Evolutionary conservation across 1,139 yeast genomes (phyloP).

Genomic region (Saccharomyces pastorianus): DNA sequence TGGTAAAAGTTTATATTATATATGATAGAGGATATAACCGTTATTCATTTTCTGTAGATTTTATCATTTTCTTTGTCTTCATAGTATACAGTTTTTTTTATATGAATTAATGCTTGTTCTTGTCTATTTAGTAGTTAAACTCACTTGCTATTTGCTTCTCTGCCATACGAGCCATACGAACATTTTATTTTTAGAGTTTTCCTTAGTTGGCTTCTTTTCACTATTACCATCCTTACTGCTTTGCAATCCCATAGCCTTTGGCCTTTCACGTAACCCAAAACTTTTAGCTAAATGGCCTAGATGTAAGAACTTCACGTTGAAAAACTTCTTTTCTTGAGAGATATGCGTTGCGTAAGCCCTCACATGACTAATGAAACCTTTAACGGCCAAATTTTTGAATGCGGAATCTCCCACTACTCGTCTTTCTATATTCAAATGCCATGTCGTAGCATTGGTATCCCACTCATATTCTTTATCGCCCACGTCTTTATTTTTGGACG

Average conservation of each 20-base stretch:
- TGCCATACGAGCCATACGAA: conserved; percentile 65
- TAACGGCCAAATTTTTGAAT: conserved; percentile 55
- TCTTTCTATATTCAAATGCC: conserved; percentile 87
- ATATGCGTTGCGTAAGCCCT: conserved; percentile 97
- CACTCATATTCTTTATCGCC: conserved; percentile 39
- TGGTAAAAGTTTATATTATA: background rate
- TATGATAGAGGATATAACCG: background rate
- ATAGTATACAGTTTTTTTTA: background rate
- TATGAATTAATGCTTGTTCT: background rate
- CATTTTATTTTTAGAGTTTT: conserved; percentile 64
- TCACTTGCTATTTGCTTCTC: conserved; percentile 58
- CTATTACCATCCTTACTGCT: conserved; percentile 25
- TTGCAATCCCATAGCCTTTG: conserved; percentile 57
- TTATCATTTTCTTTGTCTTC: background rate
- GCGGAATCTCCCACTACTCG: conserved; percentile 67
- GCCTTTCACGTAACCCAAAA: conserved; percentile 90
- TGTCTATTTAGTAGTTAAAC: conserved; percentile 48
- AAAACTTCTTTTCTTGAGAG: conserved; percentile 63
- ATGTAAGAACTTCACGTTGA: conserved; percentile 75
- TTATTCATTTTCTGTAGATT: background rate
- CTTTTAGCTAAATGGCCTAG: conserved; percentile 93
- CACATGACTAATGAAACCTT: conserved; percentile 80
- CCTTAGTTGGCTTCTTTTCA: conserved; percentile 37
- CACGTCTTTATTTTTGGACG: conserved; percentile 28
- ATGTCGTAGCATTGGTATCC: conserved; percentile 94